Base-by-base conservation (phyloP, 2,329 filamentous ascomycete species). In the Cladosporium austrohemisphaericum region DNA sequence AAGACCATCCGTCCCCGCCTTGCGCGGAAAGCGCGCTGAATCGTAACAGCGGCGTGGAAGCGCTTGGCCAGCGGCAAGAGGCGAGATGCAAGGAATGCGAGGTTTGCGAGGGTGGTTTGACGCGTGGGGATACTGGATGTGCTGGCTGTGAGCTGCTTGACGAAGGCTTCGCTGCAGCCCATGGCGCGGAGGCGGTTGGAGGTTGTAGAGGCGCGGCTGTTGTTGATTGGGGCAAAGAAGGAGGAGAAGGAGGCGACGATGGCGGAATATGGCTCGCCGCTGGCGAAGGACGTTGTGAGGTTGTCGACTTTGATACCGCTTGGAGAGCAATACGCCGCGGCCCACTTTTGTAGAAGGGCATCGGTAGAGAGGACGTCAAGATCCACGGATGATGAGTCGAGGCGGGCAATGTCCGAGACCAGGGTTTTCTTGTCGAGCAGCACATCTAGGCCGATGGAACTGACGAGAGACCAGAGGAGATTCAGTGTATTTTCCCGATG, bases 401-500 rank as follows among this genome's bases (percentile, higher is more conserved):
- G 14, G 4, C 51, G 53, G 13, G 46, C 7, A 20, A 58, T 55
- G 38, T 85, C 81, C 16, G 70, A 71, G 20, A 66, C 66, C 8
- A 84, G 58, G 46, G 78, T 76, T 5, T 69, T 61, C 72, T 76
- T 79, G 55, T 84, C 75, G 2, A 84, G 68, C 0, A 84, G 68
- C 5, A 64, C 68, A 5, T 68, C 63, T 6, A 84, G 65, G 1
- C 79, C 79, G 67, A 76, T 78, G 62, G 74, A 75, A 32, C 76
- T 76, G 29, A 84, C 74, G 18, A 85, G 67, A 3, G 71, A 70
- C 80, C 80, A 84, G 4, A 85, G 68, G 8, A 84, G 67, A 4
- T 73, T 75, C 36, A 85, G 69, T 0, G 80, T 84, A 63, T 80
- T 83, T 58, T 85, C 81, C 7, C 81, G 75, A 56, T 83, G 79